A percentile compares a stretch with the other conserved stretches of the same genome.
Conservation (phyloP, 805 yeast genomes). For the Metschnikowia arizonensis region DNA sequence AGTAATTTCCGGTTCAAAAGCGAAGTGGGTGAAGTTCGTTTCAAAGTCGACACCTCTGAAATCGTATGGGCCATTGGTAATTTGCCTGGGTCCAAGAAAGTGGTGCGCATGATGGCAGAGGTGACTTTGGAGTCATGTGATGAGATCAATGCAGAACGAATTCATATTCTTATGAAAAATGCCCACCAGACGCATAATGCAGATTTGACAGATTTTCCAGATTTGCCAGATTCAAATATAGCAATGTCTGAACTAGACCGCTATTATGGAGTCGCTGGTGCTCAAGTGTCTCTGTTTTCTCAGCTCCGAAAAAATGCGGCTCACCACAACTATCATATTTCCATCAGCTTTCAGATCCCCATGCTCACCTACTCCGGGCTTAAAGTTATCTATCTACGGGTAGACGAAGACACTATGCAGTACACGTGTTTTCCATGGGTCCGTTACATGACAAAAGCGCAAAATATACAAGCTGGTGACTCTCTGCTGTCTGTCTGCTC, state of each 20-base stretch:
- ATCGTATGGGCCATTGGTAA: slow-evolving; percentile 70
- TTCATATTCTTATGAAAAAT: no score
- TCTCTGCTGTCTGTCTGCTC: neutral
- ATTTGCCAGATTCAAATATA: neutral
- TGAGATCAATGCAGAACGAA: neutral
- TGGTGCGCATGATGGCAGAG: slow-evolving; percentile 55
- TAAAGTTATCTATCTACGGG: slow-evolving; percentile 61
- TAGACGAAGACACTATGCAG: slow-evolving; percentile 56
- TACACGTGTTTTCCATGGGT: slow-evolving; percentile 81
- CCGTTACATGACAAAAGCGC: slow-evolving; percentile 42
- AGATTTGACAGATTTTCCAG: no score
- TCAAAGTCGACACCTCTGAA: slow-evolving; percentile 64
- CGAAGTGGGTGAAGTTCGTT: slow-evolving; percentile 65
- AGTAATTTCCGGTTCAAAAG: slow-evolving; percentile 42
- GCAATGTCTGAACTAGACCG: slow-evolving; percentile 20
- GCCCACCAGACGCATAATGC: no score
- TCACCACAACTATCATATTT: slow-evolving; percentile 16
- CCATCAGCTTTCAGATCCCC: slow-evolving; percentile 32
- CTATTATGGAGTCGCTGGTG: slow-evolving; percentile 37
- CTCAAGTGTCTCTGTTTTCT: slow-evolving; percentile 25
- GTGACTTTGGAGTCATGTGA: slow-evolving; percentile 19
- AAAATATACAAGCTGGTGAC: neutral
- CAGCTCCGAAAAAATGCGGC: slow-evolving; percentile 15
- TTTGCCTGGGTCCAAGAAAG: slow-evolving; percentile 53
- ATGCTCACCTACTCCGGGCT: slow-evolving; percentile 62